Base-by-base conservation (phyloP, 306 rosid species). In the Prunus mume region DNA sequence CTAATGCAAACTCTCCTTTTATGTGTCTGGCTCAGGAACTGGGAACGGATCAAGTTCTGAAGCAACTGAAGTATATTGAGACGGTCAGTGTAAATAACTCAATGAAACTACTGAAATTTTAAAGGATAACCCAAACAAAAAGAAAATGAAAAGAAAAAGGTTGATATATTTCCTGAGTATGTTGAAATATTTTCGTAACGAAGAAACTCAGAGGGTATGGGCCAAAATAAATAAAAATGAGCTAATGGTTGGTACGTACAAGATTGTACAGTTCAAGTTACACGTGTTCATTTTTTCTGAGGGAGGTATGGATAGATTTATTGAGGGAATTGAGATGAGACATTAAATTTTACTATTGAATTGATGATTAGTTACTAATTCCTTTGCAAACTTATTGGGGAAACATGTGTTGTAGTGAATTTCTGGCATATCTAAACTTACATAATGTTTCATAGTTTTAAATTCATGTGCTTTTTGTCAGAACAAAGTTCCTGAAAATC, bases 1-100 rank as follows among this genome's bases (percentile, higher is more conserved):
- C 7, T 65, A 61, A 34, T 19, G 25, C 15, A 65, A 27, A 24
- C 51, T 3, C 72, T 10, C 58, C 41, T 57, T 47, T 15, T 70
- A 13, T 85, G 60, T 64, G 68, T 64, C 71, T 78, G 71, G 68
- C 76, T 75, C 93, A 94, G 98, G 97, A 94, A 83, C 66, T 87
- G 83, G 97, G 91, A 80, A 94, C 91, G 11, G 88, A 84, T 28
- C 78, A 87, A 76, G 88, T 91, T 84, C 79, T 85, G 69, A 89
- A 86, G 87, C 97, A 94, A 82, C 85, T 91, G 74, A 94, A 89
- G 88, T 88, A 87, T 84, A 78, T 88, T 78, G 94, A 93, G 81
- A 85, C 79, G 94, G 97, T 93, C 87, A 38, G 43, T 38, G 43
- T 38, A 38, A 38, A 38, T 6, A 38, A 7, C 9, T 38, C 43